Evolutionary conservation across 2,329 filamentous ascomycete genomes (phyloP), one percentile per base, ranked within the genome.

Genomic region (Paecilomyces sp.): DNA sequence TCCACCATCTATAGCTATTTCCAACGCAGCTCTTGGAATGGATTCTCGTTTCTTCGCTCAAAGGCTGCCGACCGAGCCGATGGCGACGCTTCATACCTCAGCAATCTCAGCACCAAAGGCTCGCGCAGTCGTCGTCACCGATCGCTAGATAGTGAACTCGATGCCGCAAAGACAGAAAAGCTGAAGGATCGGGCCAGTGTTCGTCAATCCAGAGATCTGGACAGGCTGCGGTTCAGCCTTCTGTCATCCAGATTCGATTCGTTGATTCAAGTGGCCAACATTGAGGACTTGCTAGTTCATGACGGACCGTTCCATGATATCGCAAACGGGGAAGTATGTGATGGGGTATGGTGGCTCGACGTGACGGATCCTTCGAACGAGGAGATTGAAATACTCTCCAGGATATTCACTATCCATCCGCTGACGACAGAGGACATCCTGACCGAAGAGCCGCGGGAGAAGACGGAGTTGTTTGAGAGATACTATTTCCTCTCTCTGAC

Each of bases 401-500:
- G 91, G 70, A 91, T 92, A 6, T 97, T 97, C 73, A 90, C 90
- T n/a, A 88, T 97, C 55, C 93, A 97, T 75, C 92, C 92, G 18
- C 79, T 97, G 72, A 97, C 93, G 0, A 90, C 92, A 30, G 93
- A 97, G 75, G 93, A 97, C 78, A 96, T 97, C 66, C 88, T 87
- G 57, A 92, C 90, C 0, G 90, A 96, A 70, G 93, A 97, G 74
- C 88, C 91, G 2, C 91, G 93, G 31, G 93, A 97, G 78, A 97
- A 97, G 80, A 95, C 97, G 60, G 93, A 97, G 74, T 83, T 97
- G n/a, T 97, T 97, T 76, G 88, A 89, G 7, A 90, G 90, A 9
- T 97, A 97, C 78, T 97, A 97, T 77, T 96, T 97, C 73, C 88
- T 95, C 52, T 94, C 90, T 70, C 96, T 97, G 82, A 86, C 92